Evolutionary conservation across 2,329 filamentous ascomycete species (phyloP), one percentile per base, ranked within the genome.

Genomic region (Botryosphaeria dothidea): DNA sequence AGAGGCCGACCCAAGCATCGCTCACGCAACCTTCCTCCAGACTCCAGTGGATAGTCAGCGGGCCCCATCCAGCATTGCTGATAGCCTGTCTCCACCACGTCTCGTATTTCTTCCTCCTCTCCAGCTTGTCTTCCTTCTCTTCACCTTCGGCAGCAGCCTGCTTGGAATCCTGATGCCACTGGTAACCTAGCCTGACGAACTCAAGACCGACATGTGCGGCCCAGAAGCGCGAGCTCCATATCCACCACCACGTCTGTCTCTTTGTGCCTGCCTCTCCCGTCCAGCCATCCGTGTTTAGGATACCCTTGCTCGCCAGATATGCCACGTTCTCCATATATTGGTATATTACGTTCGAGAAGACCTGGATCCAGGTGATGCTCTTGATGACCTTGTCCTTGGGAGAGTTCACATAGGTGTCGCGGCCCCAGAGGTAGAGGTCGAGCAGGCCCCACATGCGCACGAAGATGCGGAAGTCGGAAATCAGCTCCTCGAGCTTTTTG

Each of bases 21-120:
- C 84, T 83, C 63, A 91, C 76, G 9, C 88, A 74, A 0, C 91
- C 92, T 65, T 85, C 81, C 66, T 91, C 87, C 45, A 89, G 76
- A 71, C 92, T 90, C 90, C 91, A 97, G 80, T 97, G 92, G 64
- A 94, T 73, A 67, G 92, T 94, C 74, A 96, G 81, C 34, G 93
- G 92, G 64, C 91, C 87, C 88, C 92, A 96, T 34, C 90, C 88
- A 67, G 87, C 74, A 78, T 92, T 93, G 46, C 88, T 85, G 21
- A 88, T 81, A 62, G 94, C 79, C 72, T 89, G 86, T 73, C 84
- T 87, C 82, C 85, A 88, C 86, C 86, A 93, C 66, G 73, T 76
- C 69, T 71, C 70, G 38, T 75, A 74, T 41, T 76, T 68, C 61
- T 66, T 74, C 41, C 31, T 77, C 68, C 64, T 66, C 74, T 34